Evolutionary conservation across 306 rosid genomes (phyloP).

Genomic region (Sicyos edulis): DNA sequence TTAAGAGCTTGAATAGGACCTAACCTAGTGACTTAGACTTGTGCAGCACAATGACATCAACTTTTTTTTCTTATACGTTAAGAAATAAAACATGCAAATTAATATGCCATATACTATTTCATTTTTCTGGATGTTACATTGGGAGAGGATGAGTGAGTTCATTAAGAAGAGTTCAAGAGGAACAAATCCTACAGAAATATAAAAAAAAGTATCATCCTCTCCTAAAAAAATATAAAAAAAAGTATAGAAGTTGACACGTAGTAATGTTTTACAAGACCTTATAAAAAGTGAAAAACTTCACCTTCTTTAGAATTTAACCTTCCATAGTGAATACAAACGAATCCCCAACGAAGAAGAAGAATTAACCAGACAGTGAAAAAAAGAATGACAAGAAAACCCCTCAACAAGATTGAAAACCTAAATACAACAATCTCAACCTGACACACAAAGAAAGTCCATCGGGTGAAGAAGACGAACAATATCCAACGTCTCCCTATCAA

Average conservation of each 20-base stretch:
- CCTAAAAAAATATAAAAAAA: neutral
- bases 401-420: too few species aligned
- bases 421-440: too few species aligned
- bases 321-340: too few species aligned
- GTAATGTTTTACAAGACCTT: neutral
- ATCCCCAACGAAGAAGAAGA: too few species aligned
- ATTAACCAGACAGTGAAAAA: too few species aligned
- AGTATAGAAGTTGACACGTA: neutral
- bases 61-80: neutral
- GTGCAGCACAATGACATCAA: neutral
- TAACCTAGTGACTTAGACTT: neutral
- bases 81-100: neutral
- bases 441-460: too few species aligned
- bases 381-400: too few species aligned
- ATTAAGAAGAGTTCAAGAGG: neutral
- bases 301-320: too few species aligned
- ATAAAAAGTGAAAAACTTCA: too few species aligned
- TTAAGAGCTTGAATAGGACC: neutral
- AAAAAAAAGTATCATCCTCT: neutral
- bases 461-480: too few species aligned
- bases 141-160: neutral
- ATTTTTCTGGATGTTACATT: neutral
- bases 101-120: neutral
- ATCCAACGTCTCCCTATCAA: too few species aligned
- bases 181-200: neutral